Conservation (phyloP, 73 alveolate genomes). For the Paraurostyla sp. region DNA sequence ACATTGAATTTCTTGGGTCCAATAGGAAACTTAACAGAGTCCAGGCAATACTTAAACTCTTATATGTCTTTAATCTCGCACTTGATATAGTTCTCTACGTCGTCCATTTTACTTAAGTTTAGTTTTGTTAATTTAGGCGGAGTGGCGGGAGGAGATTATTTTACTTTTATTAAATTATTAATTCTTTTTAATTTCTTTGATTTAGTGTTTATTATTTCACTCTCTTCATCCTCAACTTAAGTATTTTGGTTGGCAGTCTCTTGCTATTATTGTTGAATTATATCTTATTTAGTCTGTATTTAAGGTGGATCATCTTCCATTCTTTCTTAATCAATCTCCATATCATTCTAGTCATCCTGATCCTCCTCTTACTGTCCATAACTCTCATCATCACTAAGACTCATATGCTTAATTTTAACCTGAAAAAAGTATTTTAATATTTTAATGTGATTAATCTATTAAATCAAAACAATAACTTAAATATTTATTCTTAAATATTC, state of each 20-base stretch:
- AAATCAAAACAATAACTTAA: not conserved
- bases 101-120: not conserved
- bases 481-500: not conserved
- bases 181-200: not conserved
- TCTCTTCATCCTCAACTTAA: too few relatives aligned
- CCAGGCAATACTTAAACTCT: slow-evolving; percentile 61
- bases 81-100: slow-evolving; percentile 1
- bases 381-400: slow-evolving; percentile 9
- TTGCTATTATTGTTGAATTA: too few relatives aligned
- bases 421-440: not conserved
- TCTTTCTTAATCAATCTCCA: too few relatives aligned
- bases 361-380: not conserved
- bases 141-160: not conserved
- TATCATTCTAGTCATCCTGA: not conserved
- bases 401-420: not conserved
- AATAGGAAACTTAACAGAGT: slow-evolving; percentile 61
- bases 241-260: too few relatives aligned
- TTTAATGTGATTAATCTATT: not conserved
- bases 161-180: slow-evolving; percentile 37
- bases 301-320: too few relatives aligned
- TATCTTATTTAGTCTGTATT: too few relatives aligned
- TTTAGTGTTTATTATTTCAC: not conserved
- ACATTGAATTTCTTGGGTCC: slow-evolving; percentile 58
- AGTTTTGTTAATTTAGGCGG: slow-evolving; percentile 17
- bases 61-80: slow-evolving; percentile 47